Conservation (phyloP, 1,284 basidiomycete species). For the Golubevia pallescens region DNA sequence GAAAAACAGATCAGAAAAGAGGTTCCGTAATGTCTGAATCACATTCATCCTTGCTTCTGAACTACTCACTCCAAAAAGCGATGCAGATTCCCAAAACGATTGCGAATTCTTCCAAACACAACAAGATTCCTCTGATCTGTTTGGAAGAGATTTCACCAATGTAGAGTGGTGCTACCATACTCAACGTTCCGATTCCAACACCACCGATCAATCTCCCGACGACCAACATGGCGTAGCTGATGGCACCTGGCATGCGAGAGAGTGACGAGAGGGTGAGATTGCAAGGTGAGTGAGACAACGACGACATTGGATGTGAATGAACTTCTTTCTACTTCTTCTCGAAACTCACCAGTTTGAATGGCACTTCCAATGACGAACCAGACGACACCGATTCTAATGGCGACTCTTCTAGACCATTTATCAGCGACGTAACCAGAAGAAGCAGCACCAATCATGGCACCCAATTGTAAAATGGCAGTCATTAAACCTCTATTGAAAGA, state of each 20-base stretch:
- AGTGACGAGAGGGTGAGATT: neutral
- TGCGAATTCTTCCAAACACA: conserved; percentile 16
- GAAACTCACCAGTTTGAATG: conserved; percentile 43
- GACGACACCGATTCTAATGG: conserved; percentile 38
- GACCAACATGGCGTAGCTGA: conserved; percentile 31
- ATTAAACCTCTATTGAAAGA: neutral
- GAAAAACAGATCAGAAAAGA: no score
- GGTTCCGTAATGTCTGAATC: no score
- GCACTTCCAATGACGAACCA: conserved; percentile 65
- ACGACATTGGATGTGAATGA: no score
- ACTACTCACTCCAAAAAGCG: conserved; percentile 19
- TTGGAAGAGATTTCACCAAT: conserved; percentile 12
- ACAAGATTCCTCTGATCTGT: conserved; percentile 19
- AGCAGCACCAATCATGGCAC: conserved; percentile 53
- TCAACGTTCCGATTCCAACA: conserved; percentile 28
- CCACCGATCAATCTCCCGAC: conserved; percentile 42
- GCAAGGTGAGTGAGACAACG: no score
- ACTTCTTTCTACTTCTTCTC: no score
- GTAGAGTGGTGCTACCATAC: conserved; percentile 19
- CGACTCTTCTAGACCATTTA: conserved; percentile 32
- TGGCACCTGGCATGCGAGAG: conserved; percentile 10
- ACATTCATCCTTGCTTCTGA: no score
- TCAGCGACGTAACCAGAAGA: conserved; percentile 45
- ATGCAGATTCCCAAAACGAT: conserved; percentile 30
- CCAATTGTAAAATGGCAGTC: conserved; percentile 55